A percentile compares a stretch with the other conserved stretches of the same genome.
phyloP scores from a whole-genome alignment of 2,329 filamentous ascomycete genomes.

The Colletotrichum sp. region DNA sequence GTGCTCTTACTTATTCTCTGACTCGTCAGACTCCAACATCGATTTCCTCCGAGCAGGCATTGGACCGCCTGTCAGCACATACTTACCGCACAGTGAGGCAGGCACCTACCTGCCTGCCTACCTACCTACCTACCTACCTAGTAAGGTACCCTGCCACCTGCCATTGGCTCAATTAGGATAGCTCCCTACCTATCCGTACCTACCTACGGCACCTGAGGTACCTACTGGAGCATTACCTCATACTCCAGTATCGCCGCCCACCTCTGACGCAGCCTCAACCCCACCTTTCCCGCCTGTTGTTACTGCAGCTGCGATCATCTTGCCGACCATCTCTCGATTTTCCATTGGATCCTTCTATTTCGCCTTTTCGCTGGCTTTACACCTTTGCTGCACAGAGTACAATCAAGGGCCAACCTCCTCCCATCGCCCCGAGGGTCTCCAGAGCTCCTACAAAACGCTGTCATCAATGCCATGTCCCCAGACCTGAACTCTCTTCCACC shows the following conservation, averaged over 20 bases:
- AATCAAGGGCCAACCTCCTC: neutral
- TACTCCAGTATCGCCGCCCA: neutral
- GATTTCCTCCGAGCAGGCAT: neutral
- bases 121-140: too few species aligned
- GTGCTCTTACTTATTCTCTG: neutral
- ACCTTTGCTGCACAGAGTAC: neutral
- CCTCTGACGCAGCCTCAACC: slow-evolving; percentile 18
- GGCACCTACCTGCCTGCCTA: neutral
- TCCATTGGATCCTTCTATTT: neutral
- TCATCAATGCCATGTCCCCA: slow-evolving; percentile 13
- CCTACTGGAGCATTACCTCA: slow-evolving; percentile 3
- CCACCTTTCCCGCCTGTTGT: slow-evolving; percentile 8
- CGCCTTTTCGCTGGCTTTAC: neutral
- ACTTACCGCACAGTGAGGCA: neutral
- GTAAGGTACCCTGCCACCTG: neutral
- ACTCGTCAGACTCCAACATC: neutral
- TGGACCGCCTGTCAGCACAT: neutral
- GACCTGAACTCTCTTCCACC: slow-evolving; percentile 21
- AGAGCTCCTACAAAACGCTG: neutral
- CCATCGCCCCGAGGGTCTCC: neutral
- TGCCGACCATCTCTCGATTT: slow-evolving; percentile 7
- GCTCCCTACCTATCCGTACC: neutral
- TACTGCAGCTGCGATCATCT: neutral
- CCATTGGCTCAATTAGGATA: neutral
- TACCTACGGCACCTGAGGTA: neutral